These are phyloP conservation scores for Chaetomiaceae sp. DNA, from an alignment of 2,329 filamentous ascomycete genomes.

Conservation along the genomic window DNA sequence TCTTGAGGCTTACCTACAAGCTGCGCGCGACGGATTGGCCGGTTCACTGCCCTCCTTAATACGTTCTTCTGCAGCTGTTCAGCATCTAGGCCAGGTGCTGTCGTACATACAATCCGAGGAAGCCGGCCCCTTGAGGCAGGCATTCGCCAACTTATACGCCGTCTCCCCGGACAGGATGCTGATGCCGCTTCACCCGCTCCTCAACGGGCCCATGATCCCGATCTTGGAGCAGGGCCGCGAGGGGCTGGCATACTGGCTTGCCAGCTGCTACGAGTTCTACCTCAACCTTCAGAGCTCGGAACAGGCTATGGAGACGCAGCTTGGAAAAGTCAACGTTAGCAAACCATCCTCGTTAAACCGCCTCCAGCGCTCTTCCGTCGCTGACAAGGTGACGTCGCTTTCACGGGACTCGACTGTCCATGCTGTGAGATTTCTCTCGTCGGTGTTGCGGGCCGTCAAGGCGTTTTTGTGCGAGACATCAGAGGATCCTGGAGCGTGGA, in stretches of 20 bases:
- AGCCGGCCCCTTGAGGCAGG: slow-evolving; percentile 28
- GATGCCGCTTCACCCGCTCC: slow-evolving; percentile 53
- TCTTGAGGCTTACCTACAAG: slow-evolving; percentile 28
- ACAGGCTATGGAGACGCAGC: slow-evolving; percentile 37
- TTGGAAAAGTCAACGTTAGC: slow-evolving; percentile 37
- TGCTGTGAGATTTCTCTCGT: slow-evolving; percentile 45
- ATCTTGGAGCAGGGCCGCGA: slow-evolving; percentile 35
- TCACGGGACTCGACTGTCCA: slow-evolving; percentile 56
- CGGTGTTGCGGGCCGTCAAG: slow-evolving; percentile 37
- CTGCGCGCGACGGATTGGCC: slow-evolving; percentile 11
- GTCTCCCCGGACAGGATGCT: slow-evolving; percentile 21
- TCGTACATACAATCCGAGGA: slow-evolving; percentile 27
- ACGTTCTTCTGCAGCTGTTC: slow-evolving; percentile 13
- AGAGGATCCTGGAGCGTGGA: slow-evolving; percentile 26
- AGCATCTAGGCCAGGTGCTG: slow-evolving; percentile 18
- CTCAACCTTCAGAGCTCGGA: slow-evolving; percentile 39
- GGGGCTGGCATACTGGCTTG: slow-evolving; percentile 43
- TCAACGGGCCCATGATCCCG: slow-evolving; percentile 49
- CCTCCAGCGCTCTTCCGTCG: slow-evolving; percentile 54
- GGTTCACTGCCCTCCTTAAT: slow-evolving; percentile 10
- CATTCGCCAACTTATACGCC: slow-evolving; percentile 30
- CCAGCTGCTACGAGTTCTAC: slow-evolving; percentile 46
- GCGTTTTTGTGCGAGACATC: slow-evolving; percentile 36
- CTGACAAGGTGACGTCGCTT: slow-evolving; percentile 48
- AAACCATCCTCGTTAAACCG: slow-evolving; percentile 52